phyloP scores from a whole-genome alignment of 805 yeast genomes.

The Spathaspora boniae region DNA sequence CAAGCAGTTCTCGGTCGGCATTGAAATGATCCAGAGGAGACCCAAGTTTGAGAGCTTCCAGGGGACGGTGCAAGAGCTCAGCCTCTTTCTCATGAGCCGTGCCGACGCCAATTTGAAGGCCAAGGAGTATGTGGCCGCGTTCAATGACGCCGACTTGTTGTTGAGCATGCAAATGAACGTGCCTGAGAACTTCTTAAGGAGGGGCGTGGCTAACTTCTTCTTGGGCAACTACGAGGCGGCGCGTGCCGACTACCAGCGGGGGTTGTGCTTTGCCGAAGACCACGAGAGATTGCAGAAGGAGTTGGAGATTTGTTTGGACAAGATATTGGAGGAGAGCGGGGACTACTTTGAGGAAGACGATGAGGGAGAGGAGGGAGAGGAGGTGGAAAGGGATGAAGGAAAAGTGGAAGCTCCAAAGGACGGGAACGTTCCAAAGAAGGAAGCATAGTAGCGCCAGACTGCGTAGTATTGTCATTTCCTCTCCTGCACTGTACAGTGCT shows the following conservation, averaged over 20 bases:
- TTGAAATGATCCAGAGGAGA: slow-evolving; percentile 65
- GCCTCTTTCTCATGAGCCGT: slow-evolving; percentile 63
- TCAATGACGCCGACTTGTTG: slow-evolving; percentile 66
- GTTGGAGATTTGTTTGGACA: slow-evolving; percentile 42
- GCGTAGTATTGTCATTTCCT: too few species aligned
- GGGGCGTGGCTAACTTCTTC: slow-evolving; percentile 61
- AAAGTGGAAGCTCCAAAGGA: not conserved
- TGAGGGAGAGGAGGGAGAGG: slow-evolving; percentile 2
- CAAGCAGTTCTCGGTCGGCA: slow-evolving; percentile 60
- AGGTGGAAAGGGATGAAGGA: not conserved
- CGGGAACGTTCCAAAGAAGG: not conserved
- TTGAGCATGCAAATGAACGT: slow-evolving; percentile 54
- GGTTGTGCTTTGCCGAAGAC: slow-evolving; percentile 57
- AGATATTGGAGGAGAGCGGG: slow-evolving; percentile 58
- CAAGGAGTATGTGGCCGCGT: slow-evolving; percentile 55
- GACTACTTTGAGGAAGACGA: slow-evolving; percentile 32
- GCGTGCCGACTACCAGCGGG: slow-evolving; percentile 67
- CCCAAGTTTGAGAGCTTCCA: slow-evolving; percentile 74
- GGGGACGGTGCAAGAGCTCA: slow-evolving; percentile 64
- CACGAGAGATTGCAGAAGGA: slow-evolving; percentile 50
- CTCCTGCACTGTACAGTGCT: too few species aligned
- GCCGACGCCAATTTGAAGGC: slow-evolving; percentile 64
- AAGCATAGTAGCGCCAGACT: too few species aligned
- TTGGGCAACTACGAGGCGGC: slow-evolving; percentile 63
- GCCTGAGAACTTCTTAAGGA: slow-evolving; percentile 70